Base-by-base conservation (phyloP, 306 rosid genomes). In the Trichosanthes cucumerina region DNA sequence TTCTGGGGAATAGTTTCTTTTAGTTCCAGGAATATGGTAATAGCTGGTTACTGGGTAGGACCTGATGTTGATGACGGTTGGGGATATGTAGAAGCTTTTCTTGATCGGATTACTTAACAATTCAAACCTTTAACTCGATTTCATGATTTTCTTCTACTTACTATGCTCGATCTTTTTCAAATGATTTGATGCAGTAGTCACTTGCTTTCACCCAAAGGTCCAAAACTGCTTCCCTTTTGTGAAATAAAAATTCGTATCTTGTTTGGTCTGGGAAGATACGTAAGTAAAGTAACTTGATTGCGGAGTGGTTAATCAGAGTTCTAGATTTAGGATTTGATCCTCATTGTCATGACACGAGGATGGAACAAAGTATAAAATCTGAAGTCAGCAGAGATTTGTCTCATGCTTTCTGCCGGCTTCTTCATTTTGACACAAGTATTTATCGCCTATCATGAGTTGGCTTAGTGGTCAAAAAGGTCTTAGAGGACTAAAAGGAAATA, bases 1-100 rank as follows among this genome's bases (percentile, higher is more conserved):
- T 80, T 71, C 69, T 80, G n/a, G 15, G 86, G 82, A 79, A 47
- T 82, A 47, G 58, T 9, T 80, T 78, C 80, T 59, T 76, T 39
- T 85, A 78, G 58, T 84, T 77, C 80, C 26, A 82, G 80, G 53
- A 82, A 80, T 46, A 82, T 78, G 69, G 85, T 91, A 76, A 80
- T 93, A 69, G 81, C 83, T 79, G 98, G 98, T 81, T 93, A 85
- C 82, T 93, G 97, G 97, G 94, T 92, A 36, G 97, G 98, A 71
- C 98, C 98, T 79, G 97, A 93, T 87, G 65, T 78, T 59, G 98
- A 93, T 80, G 97, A 92, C 83, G 98, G 96, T 23, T 93, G 96
- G 96, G 97, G 98, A 54, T 87, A 82, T 83, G 86, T 90, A 78
- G 94, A 92, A 85, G 98, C 98, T 74, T 81, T 86, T 79, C 75